Conservation (phyloP, 2,329 filamentous ascomycete species). For the Acephala macrosclerotiorum region DNA sequence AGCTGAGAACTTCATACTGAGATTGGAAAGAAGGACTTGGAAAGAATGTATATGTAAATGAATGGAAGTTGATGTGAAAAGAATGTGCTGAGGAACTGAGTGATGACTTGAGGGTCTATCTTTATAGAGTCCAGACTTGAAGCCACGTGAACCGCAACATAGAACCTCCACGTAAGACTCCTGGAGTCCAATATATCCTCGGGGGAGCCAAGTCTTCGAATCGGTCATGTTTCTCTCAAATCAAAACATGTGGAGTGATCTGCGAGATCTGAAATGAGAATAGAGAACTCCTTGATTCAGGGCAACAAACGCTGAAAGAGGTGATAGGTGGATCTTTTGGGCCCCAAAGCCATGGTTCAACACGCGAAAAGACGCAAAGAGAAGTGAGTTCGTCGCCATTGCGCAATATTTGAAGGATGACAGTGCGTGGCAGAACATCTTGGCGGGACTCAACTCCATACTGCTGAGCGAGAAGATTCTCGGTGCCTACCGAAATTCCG, state of each 20-base stretch:
- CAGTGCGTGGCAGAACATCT: not conserved
- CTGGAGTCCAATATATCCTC: constrained; percentile 13
- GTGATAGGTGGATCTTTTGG: not conserved
- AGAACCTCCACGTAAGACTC: not conserved
- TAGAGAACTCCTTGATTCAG: not conserved
- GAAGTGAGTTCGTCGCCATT: not conserved
- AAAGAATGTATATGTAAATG: constrained; percentile 1
- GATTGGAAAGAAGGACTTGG: not conserved
- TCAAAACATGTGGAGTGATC: not conserved
- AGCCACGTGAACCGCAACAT: not conserved
- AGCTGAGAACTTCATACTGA: constrained; percentile 15
- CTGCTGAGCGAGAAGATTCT: not conserved
- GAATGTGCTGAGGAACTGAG: not conserved
- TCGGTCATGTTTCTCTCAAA: not conserved
- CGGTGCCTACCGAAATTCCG: not conserved
- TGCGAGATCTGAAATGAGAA: not conserved
- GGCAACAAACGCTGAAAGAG: not conserved
- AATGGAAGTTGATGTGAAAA: constrained; percentile 11
- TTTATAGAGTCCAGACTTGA: not conserved
- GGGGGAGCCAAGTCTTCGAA: constrained; percentile 11
- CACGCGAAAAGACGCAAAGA: not conserved
- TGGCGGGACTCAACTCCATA: not conserved
- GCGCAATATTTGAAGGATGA: not conserved
- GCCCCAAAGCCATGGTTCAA: not conserved
- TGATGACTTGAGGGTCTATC: not conserved